Evolutionary conservation across 2,329 filamentous ascomycete species (phyloP), one percentile per base, ranked within the genome.

Genomic region (Xylariales sp.): DNA sequence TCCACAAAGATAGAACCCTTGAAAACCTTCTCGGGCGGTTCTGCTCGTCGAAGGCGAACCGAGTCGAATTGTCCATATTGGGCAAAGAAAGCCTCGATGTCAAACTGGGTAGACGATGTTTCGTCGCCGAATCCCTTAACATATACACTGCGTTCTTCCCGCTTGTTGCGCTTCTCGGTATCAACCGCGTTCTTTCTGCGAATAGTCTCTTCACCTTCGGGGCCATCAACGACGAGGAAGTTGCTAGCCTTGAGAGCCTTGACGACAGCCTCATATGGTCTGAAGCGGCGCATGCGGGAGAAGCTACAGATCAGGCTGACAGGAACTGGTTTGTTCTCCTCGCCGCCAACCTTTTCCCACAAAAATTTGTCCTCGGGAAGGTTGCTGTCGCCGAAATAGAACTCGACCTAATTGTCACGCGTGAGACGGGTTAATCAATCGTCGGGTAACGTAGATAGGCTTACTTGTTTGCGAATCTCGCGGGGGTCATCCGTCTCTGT

Each of bases 1-100:
- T 97, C 95, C 72, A 97, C 93, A 78, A 97, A 98, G 66, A 97
- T 93, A 73, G 93, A 97, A 74, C 95, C 94, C 87, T 99, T 99
- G 90, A 98, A 99, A 60, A 86, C 82, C 75, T 89, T 90, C 68
- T 90, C 83, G 50, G 60, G 62, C 2, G 61, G 4, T 0, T 86
- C 85, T 56, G 84, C 85, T 72, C 96, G 93, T 73, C 97, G 93
- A 70, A 99, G 91, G 77, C 95, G 94, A 69, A 99, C 90, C 54
- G 90, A 88, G 76, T 92, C 93, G 75, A 93, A 88, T 39, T 91
- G 86, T 54, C 94, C 95, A 78, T 90, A 94, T 66, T 90, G 87
- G 64, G 90, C 86, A 80, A 98, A 97, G 84, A 97, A 97, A 69
- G 90, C 90, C 83, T 99, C 96, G 65, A 99, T 91, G 71, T 97